Conservation (phyloP, 495 filamentous ascomycete species). For the Pseudomonodictys pantanalensis region DNA sequence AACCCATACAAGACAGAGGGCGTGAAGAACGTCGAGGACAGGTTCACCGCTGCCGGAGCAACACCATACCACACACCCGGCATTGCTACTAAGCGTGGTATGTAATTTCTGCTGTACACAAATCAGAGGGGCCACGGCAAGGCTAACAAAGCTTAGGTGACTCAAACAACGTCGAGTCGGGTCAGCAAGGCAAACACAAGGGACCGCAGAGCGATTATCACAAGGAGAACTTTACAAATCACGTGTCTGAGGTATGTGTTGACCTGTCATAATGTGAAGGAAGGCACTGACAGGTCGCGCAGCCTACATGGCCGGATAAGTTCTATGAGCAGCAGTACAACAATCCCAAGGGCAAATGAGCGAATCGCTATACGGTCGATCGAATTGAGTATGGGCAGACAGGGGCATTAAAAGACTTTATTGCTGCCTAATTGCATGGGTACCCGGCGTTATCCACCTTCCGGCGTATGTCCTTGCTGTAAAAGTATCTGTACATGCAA, state of each 20-base stretch:
- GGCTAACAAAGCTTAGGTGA: neutral
- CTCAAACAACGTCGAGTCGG: neutral
- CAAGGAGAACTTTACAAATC: conserved; percentile 7
- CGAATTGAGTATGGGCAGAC: neutral
- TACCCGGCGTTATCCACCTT: too few species aligned
- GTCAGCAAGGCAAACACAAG: neutral
- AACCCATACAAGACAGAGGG: conserved; percentile 34
- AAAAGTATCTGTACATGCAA: too few species aligned
- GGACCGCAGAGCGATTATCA: conserved; percentile 7
- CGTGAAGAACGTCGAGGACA: conserved; percentile 34
- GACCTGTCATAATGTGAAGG: neutral
- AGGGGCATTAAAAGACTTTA: neutral
- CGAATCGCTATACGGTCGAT: neutral
- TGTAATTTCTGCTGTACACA: neutral
- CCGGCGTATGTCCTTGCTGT: too few species aligned
- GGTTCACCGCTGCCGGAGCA: conserved; percentile 34
- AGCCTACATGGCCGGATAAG: conserved; percentile 4
- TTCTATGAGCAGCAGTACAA: conserved; percentile 23
- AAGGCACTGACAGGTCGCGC: neutral
- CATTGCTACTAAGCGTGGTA: conserved; percentile 33
- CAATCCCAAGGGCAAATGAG: conserved; percentile 28
- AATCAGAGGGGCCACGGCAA: neutral
- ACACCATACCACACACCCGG: conserved; percentile 32
- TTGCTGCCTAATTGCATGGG: neutral
- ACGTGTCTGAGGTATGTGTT: conserved; percentile 5